Conservation (phyloP, 345 rosid genomes). For the Angophora floribunda region DNA sequence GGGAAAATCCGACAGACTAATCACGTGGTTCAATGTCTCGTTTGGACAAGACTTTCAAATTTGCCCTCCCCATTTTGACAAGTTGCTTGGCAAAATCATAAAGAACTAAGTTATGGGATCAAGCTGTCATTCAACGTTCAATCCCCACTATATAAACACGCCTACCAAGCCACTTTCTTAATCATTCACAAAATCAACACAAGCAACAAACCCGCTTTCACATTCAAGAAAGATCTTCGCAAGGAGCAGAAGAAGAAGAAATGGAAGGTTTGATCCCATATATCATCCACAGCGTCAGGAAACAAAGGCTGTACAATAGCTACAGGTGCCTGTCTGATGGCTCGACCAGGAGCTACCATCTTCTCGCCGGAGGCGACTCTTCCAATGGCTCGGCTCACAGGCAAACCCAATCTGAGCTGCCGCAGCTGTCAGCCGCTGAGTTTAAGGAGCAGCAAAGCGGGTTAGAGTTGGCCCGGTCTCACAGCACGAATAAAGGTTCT, state of each 20-base stretch:
- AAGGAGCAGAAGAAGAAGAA: not conserved
- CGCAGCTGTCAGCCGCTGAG: not conserved
- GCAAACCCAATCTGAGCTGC: not conserved
- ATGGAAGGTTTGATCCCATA: constrained; percentile 86
- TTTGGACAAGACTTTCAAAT: not conserved
- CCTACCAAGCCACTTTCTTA: not conserved
- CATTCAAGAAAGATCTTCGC: not conserved
- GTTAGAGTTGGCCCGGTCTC: not conserved
- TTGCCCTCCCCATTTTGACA: not conserved
- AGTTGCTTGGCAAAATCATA: not conserved
- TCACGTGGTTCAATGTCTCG: not conserved
- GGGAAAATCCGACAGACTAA: not conserved
- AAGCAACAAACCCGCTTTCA: not conserved
- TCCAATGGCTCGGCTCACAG: constrained; percentile 16
- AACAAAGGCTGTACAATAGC: constrained; percentile 5
- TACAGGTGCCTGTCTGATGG: constrained; percentile 17
- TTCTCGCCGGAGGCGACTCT: constrained; percentile 23
- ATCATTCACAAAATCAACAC: not conserved
- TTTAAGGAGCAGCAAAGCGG: not conserved
- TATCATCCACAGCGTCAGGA: constrained; percentile 35
- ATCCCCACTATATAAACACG: not conserved
- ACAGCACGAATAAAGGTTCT: not conserved
- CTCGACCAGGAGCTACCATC: constrained; percentile 55
- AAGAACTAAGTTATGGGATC: not conserved
- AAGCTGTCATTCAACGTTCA: not conserved